A percentile compares a stretch with the other conserved stretches of the same genome.
phyloP scores from a whole-genome alignment of 805 yeast species.

The Lipomyces oligophaga region DNA sequence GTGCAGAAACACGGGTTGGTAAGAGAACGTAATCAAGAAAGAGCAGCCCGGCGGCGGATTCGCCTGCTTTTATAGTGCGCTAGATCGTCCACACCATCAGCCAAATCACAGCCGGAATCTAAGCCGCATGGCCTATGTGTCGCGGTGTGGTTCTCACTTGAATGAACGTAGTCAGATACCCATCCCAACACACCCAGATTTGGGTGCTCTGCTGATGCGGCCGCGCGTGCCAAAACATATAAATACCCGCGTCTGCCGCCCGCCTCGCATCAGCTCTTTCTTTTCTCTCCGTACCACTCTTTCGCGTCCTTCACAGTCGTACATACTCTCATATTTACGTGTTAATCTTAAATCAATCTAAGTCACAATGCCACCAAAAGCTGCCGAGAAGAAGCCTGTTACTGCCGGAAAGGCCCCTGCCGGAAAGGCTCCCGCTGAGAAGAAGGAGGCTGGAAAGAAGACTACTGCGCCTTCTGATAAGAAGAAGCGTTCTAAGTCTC shows the following conservation, averaged over 20 bases:
- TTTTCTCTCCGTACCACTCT: neutral
- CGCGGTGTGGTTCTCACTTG: too few relatives aligned
- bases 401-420: constrained; percentile 56
- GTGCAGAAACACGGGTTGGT: neutral
- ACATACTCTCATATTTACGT: neutral
- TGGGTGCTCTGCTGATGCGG: constrained; percentile 18
- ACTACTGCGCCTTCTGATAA: constrained; percentile 72
- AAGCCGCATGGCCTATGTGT: too few relatives aligned
- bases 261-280: constrained; percentile 4
- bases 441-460: constrained; percentile 86
- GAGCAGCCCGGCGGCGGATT: constrained; percentile 21
- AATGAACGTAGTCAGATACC: too few relatives aligned
- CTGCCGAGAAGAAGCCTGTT: constrained; percentile 61
- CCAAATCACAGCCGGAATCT: too few relatives aligned
- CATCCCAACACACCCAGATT: too few relatives aligned
- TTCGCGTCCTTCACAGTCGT: neutral
- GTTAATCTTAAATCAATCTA: neutral
- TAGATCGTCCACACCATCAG: too few relatives aligned
- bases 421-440: constrained; percentile 96
- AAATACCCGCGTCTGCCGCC: constrained; percentile 20
- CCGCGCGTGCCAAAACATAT: constrained; percentile 12
- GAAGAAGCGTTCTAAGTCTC: constrained; percentile 90
- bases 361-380: constrained; percentile 42
- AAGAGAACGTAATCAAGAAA: constrained; percentile 1
- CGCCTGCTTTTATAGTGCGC: constrained; percentile 22